Conservation (phyloP, 192 early-diverging fungal genomes). For the Podochytrium sp. region DNA sequence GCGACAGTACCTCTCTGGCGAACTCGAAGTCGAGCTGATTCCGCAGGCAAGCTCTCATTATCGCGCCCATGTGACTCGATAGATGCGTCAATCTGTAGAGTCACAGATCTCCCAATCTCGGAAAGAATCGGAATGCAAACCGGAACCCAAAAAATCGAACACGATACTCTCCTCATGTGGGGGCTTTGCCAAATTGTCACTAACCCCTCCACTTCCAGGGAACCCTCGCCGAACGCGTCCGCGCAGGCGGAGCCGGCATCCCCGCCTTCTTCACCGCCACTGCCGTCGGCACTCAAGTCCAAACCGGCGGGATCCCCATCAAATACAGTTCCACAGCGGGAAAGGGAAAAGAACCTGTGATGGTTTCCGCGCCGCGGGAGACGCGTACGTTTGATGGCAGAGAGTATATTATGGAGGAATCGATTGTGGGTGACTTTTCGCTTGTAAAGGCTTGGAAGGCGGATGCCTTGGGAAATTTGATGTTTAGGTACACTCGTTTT, state of each 20-base stretch:
- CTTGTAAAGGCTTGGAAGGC: slow-evolving; percentile 88
- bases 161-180: no score
- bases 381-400: slow-evolving; percentile 53
- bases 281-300: slow-evolving; percentile 68
- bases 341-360: slow-evolving; percentile 53
- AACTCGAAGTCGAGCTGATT: slow-evolving; percentile 77
- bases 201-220: slow-evolving; percentile 32
- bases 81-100: not conserved
- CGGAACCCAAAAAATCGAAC: not conserved
- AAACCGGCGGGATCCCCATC: slow-evolving; percentile 75
- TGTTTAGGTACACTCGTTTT: slow-evolving; percentile 53
- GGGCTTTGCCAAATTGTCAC: no score
- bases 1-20: slow-evolving; percentile 78
- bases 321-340: slow-evolving; percentile 56
- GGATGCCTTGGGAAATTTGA: slow-evolving; percentile 74
- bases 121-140: not conserved
- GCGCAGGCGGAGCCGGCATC: slow-evolving; percentile 77
- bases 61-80: not conserved
- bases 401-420: slow-evolving; percentile 79
- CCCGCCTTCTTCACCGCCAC: slow-evolving; percentile 73
- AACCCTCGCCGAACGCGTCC: slow-evolving; percentile 75
- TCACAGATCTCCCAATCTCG: not conserved
- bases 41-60: slow-evolving; percentile 53
- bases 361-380: slow-evolving; percentile 68
- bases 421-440: slow-evolving; percentile 74